Conservation (phyloP, 495 filamentous ascomycete species). For the Penicillium dipodomyicola region DNA sequence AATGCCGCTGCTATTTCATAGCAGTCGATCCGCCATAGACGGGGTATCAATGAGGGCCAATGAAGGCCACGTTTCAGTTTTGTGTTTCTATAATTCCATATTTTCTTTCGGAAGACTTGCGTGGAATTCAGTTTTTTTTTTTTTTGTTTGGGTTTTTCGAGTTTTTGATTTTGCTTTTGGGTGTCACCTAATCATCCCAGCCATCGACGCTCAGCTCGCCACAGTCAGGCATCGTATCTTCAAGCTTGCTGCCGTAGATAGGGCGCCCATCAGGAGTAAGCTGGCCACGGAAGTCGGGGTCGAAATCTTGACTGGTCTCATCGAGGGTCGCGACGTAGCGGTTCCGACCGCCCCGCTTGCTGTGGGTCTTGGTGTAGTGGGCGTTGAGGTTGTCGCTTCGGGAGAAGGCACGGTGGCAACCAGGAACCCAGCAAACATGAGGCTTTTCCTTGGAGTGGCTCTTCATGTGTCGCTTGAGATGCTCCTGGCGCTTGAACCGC, state of each 20-base stretch:
- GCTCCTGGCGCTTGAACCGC: conserved; percentile 60
- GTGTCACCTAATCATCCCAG: conserved; percentile 31
- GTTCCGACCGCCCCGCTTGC: conserved; percentile 48
- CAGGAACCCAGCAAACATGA: conserved; percentile 48
- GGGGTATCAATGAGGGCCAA: conserved; percentile 28
- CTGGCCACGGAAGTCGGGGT: conserved; percentile 48
- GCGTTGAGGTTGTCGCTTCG: conserved; percentile 51
- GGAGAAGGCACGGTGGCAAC: conserved; percentile 45
- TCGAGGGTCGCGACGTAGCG: conserved; percentile 49
- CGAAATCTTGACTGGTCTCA: conserved; percentile 43
- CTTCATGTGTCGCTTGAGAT: conserved; percentile 62
- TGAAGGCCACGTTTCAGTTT: conserved; percentile 6
- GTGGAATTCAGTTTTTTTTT: conserved; percentile 8
- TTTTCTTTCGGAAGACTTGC: conserved; percentile 6
- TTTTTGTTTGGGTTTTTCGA: conserved; percentile 15
- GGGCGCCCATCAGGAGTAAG: conserved; percentile 45
- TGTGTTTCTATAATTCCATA: conserved; percentile 10
- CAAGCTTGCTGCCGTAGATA: conserved; percentile 40
- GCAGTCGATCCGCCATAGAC: conserved; percentile 23
- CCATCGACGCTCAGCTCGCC: conserved; percentile 38
- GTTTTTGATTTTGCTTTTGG: conserved; percentile 18
- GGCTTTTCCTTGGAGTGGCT: conserved; percentile 58
- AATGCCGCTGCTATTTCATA: conserved; percentile 19
- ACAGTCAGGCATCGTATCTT: conserved; percentile 37
- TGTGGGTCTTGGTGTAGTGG: conserved; percentile 51